Conservation (phyloP, 2,329 filamentous ascomycete genomes). For the Aplosporella prunicola region DNA sequence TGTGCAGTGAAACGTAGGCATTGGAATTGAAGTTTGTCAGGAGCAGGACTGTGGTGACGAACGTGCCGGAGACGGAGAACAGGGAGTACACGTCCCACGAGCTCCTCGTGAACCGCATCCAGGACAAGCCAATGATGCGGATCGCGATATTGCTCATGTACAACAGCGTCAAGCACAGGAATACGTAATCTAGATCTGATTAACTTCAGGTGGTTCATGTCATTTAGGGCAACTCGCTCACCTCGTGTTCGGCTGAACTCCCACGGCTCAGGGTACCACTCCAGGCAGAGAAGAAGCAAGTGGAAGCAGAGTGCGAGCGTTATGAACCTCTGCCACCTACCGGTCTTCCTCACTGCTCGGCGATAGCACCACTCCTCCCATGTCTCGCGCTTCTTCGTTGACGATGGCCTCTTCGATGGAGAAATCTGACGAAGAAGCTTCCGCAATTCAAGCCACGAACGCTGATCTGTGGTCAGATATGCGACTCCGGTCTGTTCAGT, state of each 20-base stretch:
- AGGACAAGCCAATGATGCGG: conserved; percentile 79
- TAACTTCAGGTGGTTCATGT: conserved; percentile 16
- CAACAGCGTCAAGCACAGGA: conserved; percentile 70
- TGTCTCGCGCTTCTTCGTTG: conserved; percentile 57
- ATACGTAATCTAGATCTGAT: conserved; percentile 51
- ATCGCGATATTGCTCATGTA: conserved; percentile 78
- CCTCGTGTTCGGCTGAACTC: conserved; percentile 62
- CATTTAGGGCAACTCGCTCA: conserved; percentile 18
- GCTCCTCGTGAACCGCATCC: conserved; percentile 82
- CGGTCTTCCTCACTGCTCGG: conserved; percentile 84
- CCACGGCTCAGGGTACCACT: conserved; percentile 67
- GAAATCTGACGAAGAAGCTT: conserved; percentile 89
- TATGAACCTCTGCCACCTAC: conserved; percentile 78
- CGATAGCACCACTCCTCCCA: conserved; percentile 96
- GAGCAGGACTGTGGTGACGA: conserved; percentile 71
- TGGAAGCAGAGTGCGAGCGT: conserved; percentile 75
- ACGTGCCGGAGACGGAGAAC: conserved; percentile 66
- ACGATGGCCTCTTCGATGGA: conserved; percentile 83
- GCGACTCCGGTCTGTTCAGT: conserved; percentile 97
- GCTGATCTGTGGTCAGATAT: conserved; percentile 88
- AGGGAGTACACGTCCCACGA: conserved; percentile 94
- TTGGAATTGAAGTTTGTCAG: conserved; percentile 48
- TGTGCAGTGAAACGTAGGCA: conserved; percentile 75
- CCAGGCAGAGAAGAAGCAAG: conserved; percentile 70
- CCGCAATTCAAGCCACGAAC: conserved; percentile 90